phyloP scores from a whole-genome alignment of 306 rosid genomes.

The Dalbergia oliveri region DNA sequence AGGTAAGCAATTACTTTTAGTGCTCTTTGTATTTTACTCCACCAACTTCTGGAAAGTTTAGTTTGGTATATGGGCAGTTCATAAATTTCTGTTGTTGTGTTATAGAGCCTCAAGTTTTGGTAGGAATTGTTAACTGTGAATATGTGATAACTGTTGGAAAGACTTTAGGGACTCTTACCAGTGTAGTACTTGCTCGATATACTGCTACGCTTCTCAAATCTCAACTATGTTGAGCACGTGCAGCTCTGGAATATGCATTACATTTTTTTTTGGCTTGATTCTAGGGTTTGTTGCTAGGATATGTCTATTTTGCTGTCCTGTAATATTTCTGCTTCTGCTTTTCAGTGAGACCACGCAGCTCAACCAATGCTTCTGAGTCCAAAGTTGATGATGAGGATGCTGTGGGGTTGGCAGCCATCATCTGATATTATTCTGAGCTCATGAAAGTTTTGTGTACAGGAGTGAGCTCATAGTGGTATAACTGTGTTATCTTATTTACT shows the following conservation, averaged over 20 bases:
- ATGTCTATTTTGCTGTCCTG: conserved; percentile 2
- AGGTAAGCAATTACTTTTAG: conserved; percentile 61
- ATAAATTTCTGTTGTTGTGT: conserved; percentile 24
- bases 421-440: conserved; percentile 58
- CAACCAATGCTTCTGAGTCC: conserved; percentile 62
- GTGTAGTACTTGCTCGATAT: background rate
- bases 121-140: background rate
- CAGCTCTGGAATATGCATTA: background rate
- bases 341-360: conserved; percentile 79
- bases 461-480: conserved; percentile 49
- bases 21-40: conserved; percentile 13
- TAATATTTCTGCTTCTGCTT: conserved; percentile 28
- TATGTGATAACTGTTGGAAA: background rate
- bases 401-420: conserved; percentile 81
- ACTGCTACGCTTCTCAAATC: conserved; percentile 9
- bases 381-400: conserved; percentile 74
- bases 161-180: background rate
- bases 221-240: background rate
- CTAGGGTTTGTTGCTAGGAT: background rate
- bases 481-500: conserved; percentile 25
- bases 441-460: conserved; percentile 74
- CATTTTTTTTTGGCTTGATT: background rate
- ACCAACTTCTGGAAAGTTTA: conserved; percentile 7
- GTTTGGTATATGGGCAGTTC: conserved; percentile 11
- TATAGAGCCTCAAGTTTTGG: conserved; percentile 7